Evolutionary conservation across 768 basidiomycete genomes (phyloP).

Genomic region (Amyloporia xantha): DNA sequence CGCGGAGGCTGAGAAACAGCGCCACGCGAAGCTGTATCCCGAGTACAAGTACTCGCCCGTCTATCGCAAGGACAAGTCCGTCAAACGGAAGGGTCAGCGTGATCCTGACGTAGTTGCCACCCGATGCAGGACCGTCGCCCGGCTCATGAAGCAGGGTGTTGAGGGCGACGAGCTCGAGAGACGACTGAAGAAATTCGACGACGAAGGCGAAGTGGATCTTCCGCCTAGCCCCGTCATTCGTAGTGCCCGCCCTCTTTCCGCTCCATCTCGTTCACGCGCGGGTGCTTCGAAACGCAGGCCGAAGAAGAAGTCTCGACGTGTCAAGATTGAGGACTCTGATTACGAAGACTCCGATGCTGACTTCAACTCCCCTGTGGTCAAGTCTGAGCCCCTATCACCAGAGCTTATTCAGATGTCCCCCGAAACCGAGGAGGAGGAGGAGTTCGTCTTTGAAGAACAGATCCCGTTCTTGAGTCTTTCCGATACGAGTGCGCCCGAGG

Average conservation of each 20-base stretch:
- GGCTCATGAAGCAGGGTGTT: conserved; percentile 29
- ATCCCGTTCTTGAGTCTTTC: background rate
- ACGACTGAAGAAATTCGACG: conserved; percentile 7
- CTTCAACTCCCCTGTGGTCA: background rate
- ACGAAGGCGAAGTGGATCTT: background rate
- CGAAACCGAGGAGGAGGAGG: background rate
- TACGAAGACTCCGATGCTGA: background rate
- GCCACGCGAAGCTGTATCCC: conserved; percentile 47
- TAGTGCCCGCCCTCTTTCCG: background rate
- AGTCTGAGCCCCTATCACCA: background rate
- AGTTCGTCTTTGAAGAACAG: background rate
- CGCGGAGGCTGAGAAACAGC: conserved; percentile 41
- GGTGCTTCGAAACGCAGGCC: background rate
- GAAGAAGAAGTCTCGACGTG: background rate
- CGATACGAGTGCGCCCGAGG: background rate
- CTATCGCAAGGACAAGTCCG: conserved; percentile 22
- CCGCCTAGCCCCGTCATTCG: background rate
- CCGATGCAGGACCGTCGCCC: conserved; percentile 33
- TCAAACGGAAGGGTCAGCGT: conserved; percentile 31
- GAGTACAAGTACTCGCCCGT: conserved; percentile 59
- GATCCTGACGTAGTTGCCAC: conserved; percentile 28
- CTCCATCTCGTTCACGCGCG: background rate
- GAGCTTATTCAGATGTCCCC: background rate
- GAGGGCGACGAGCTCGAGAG: conserved; percentile 25
- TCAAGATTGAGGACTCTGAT: too few species aligned